Percentiles rank a stretch among this genome's conserved stretches.
phyloP scores from a whole-genome alignment of 306 rosid genomes.

The Sechiopsis laciniata region DNA sequence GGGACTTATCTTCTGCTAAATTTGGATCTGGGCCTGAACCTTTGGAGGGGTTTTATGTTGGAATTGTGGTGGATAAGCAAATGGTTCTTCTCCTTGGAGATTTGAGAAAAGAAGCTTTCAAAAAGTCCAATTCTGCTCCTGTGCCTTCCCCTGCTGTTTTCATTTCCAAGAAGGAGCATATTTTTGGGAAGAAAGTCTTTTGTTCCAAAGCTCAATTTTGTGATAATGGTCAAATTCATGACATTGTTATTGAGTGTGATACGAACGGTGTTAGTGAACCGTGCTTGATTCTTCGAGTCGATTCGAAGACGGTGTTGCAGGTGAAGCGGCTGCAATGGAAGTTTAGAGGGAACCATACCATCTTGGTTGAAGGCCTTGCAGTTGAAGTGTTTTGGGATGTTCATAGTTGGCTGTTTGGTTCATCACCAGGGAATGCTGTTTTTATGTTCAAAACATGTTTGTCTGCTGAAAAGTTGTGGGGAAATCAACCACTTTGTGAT shows the following conservation, averaged over 20 bases:
- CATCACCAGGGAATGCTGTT: conserved; percentile 70
- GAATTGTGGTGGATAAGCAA: conserved; percentile 60
- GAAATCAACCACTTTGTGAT: conserved; percentile 50
- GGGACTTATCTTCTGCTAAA: conserved; percentile 92
- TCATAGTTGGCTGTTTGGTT: conserved; percentile 81
- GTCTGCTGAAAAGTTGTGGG: conserved; percentile 62
- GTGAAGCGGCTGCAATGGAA: conserved; percentile 86
- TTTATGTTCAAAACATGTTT: conserved; percentile 83
- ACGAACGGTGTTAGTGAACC: conserved; percentile 54
- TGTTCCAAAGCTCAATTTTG: conserved; percentile 68
- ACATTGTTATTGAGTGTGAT: conserved; percentile 84
- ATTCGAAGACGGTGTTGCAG: conserved; percentile 75
- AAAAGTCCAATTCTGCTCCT: conserved; percentile 60
- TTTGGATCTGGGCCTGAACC: conserved; percentile 87
- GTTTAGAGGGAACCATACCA: conserved; percentile 83
- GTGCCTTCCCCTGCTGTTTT: conserved; percentile 49
- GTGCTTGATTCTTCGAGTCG: conserved; percentile 58
- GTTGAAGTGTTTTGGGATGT: conserved; percentile 96
- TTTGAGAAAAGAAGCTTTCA: conserved; percentile 83
- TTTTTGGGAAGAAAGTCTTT: conserved; percentile 70
- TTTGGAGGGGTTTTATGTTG: conserved; percentile 66
- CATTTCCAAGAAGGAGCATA: conserved; percentile 75
- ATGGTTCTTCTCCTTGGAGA: conserved; percentile 94
- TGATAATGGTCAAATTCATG: conserved; percentile 70
- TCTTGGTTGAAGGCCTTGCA: conserved; percentile 71